A percentile compares a stretch with the other conserved stretches of the same genome.
Evolutionary conservation across 352 stramenopile genomes (phyloP).

Genomic region (Globisporangium mamillatum): DNA sequence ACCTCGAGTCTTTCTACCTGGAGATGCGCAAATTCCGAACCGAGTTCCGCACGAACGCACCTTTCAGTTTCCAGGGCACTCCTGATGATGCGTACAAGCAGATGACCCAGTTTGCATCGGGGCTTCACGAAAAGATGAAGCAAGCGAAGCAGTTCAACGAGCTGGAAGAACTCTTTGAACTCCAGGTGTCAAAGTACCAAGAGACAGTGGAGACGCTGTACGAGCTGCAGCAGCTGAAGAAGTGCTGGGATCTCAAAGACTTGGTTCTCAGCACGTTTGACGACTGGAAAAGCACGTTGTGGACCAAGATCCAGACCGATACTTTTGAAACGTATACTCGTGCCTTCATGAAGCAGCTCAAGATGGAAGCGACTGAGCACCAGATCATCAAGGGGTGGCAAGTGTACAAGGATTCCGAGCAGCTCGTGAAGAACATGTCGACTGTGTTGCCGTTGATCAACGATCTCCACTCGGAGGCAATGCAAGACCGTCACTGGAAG

Average conservation of each 20-base stretch:
- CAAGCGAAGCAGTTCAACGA: slow-evolving; percentile 86
- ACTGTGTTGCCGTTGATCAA: slow-evolving; percentile 90
- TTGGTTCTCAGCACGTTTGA: slow-evolving; percentile 80
- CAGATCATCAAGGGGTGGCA: slow-evolving; percentile 88
- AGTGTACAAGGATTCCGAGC: slow-evolving; percentile 85
- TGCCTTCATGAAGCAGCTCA: slow-evolving; percentile 85
- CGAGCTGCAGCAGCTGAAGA: slow-evolving; percentile 84
- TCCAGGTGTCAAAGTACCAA: slow-evolving; percentile 86
- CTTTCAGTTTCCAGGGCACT: slow-evolving; percentile 90
- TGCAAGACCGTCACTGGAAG: slow-evolving; percentile 94
- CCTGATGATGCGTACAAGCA: slow-evolving; percentile 83
- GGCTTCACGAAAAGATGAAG: slow-evolving; percentile 74
- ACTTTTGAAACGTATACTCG: slow-evolving; percentile 71
- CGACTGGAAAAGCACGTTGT: slow-evolving; percentile 84
- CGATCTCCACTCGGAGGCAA: slow-evolving; percentile 93
- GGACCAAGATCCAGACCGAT: slow-evolving; percentile 81
- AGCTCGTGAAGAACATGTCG: slow-evolving; percentile 87
- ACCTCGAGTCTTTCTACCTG: slow-evolving; percentile 93
- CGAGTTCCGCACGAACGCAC: slow-evolving; percentile 92
- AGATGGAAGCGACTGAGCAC: slow-evolving; percentile 76
- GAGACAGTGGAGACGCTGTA: slow-evolving; percentile 88
- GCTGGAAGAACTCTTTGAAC: slow-evolving; percentile 83
- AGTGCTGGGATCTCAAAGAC: slow-evolving; percentile 86
- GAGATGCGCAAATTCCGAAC: slow-evolving; percentile 94
- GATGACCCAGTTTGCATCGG: slow-evolving; percentile 74